Conservation (phyloP, 768 basidiomycete genomes). For the Rhodotorula babjevae region DNA sequence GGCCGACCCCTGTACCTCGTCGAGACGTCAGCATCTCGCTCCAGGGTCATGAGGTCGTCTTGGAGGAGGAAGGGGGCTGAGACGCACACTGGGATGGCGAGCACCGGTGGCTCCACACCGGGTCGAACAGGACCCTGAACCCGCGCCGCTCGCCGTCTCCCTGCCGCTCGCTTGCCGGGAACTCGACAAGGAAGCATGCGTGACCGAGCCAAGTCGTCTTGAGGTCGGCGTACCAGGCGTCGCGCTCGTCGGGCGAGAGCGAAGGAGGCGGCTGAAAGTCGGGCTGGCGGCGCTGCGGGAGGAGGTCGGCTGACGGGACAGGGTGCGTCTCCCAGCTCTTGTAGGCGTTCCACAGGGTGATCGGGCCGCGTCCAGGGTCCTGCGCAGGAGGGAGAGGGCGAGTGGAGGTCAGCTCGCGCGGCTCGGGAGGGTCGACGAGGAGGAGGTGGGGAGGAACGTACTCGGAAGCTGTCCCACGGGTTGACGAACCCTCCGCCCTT, state of each 20-base stretch:
- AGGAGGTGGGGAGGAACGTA: neutral
- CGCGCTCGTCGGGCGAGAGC: neutral
- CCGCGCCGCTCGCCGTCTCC: slow-evolving; percentile 38
- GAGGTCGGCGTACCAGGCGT: slow-evolving; percentile 22
- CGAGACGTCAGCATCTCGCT: slow-evolving; percentile 12
- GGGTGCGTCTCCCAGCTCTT: neutral
- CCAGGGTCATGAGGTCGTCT: too few species aligned
- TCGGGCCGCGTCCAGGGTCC: neutral
- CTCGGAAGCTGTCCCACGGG: slow-evolving; percentile 28
- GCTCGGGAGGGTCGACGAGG: too few species aligned
- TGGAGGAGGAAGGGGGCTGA: slow-evolving; percentile 20
- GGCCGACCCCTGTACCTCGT: slow-evolving; percentile 8
- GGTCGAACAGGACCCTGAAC: slow-evolving; percentile 45
- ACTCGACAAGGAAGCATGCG: slow-evolving; percentile 48
- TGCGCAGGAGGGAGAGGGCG: neutral
- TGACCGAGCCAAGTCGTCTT: slow-evolving; percentile 44
- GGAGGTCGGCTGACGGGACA: slow-evolving; percentile 22
- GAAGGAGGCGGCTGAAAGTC: slow-evolving; percentile 1
- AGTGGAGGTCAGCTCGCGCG: too few species aligned
- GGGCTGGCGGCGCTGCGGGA: slow-evolving; percentile 16
- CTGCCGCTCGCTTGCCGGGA: slow-evolving; percentile 36
- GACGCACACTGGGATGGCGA: slow-evolving; percentile 40
- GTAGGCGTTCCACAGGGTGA: neutral
- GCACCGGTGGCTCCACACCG: slow-evolving; percentile 46
- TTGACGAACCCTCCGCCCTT: slow-evolving; percentile 25